Conservation (phyloP, 139 green algal species). For the Monoraphidium neglectum region DNA sequence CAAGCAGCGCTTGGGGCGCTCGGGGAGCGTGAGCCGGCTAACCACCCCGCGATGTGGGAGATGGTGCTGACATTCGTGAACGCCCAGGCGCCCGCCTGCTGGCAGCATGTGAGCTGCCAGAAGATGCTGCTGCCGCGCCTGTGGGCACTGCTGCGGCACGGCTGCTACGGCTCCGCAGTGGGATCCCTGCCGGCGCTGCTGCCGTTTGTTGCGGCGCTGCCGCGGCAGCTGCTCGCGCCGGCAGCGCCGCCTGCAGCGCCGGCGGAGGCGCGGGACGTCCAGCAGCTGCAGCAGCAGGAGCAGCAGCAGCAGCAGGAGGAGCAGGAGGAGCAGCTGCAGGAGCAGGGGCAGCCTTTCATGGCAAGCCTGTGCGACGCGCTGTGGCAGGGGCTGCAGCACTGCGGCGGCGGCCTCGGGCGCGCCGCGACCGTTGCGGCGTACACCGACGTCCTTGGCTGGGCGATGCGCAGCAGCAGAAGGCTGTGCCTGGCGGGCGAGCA, state of each 20-base stretch:
- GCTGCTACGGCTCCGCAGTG: constrained; percentile 60
- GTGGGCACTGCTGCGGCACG: constrained; percentile 63
- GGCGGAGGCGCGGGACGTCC: not conserved
- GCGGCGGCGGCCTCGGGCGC: no score
- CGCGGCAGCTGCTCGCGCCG: constrained; percentile 19
- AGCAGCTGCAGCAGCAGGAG: not conserved
- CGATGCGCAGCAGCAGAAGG: no score
- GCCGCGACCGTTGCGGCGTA: no score
- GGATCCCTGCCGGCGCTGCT: constrained; percentile 66
- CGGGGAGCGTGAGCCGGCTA: constrained; percentile 62
- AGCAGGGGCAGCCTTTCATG: not conserved
- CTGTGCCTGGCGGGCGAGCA: no score
- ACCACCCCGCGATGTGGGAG: constrained; percentile 78
- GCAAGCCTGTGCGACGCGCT: no score
- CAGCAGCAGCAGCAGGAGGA: constrained; percentile 2
- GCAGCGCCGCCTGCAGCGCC: no score
- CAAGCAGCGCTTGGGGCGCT: constrained; percentile 35
- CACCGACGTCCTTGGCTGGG: no score
- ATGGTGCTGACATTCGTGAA: constrained; percentile 63
- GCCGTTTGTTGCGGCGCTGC: constrained; percentile 62
- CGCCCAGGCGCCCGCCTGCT: constrained; percentile 39
- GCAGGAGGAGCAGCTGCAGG: constrained; percentile 1
- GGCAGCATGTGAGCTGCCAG: constrained; percentile 43
- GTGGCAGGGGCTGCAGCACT: no score
- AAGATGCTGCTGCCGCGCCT: constrained; percentile 76